phyloP scores from a whole-genome alignment of 2,329 filamentous ascomycete species.

The Calonectria fujianensis region DNA sequence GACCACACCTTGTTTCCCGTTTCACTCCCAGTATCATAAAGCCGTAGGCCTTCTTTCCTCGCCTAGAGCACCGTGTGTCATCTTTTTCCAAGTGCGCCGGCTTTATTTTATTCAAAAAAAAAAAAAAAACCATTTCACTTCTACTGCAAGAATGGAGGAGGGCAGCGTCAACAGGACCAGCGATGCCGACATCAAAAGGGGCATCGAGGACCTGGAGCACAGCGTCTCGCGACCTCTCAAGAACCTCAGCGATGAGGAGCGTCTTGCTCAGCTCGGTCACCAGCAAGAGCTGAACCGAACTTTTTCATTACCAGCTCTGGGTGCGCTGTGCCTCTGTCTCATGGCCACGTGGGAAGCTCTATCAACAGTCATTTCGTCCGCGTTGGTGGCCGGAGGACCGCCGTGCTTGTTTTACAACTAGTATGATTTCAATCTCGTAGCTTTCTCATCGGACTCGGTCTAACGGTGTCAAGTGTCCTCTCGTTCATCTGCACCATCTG shows the following conservation, averaged over 20 bases:
- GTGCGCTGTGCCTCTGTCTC: slow-evolving; percentile 32
- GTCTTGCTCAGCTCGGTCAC: slow-evolving; percentile 39
- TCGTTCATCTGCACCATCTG: slow-evolving; percentile 63
- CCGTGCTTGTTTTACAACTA: slow-evolving; percentile 57
- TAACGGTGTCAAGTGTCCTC: slow-evolving; percentile 59
- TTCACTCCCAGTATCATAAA: not conserved
- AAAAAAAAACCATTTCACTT: not conserved
- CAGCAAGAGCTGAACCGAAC: slow-evolving; percentile 34
- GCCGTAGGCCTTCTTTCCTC: not conserved
- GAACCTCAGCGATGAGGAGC: slow-evolving; percentile 40
- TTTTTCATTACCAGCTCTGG: slow-evolving; percentile 36
- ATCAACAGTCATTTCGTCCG: slow-evolving; percentile 33
- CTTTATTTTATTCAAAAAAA: not conserved
- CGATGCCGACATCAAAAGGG: slow-evolving; percentile 27
- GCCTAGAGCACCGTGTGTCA: not conserved
- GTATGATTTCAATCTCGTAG: slow-evolving; percentile 47
- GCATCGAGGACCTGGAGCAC: slow-evolving; percentile 21
- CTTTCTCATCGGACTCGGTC: not conserved
- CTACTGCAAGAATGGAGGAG: slow-evolving; percentile 24
- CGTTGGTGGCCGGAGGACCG: slow-evolving; percentile 27
- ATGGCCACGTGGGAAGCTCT: slow-evolving; percentile 40
- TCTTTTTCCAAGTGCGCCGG: too few relatives aligned
- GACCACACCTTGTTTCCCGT: not conserved
- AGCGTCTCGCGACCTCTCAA: slow-evolving; percentile 31
- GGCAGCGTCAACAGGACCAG: slow-evolving; percentile 17